Conservation (phyloP, 257 asterid genomes). For the Primulina eburnea region DNA sequence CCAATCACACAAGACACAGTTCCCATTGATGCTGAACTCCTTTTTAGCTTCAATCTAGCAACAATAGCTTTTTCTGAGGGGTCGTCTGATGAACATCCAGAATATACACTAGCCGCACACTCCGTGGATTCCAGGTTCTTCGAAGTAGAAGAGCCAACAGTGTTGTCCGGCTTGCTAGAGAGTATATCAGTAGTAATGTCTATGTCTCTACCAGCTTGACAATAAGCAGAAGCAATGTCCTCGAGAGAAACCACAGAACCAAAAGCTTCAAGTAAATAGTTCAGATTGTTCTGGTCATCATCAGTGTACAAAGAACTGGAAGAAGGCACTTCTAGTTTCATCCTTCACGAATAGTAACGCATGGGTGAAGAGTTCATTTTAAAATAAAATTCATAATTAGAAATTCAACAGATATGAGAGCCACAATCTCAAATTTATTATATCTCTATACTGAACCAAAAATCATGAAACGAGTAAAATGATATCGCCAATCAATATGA, state of each 20-base stretch:
- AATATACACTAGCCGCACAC: conserved; percentile 23
- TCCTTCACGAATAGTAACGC: conserved; percentile 35
- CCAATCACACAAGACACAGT: conserved; percentile 66
- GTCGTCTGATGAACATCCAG: conserved; percentile 29
- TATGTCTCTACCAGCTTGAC: conserved; percentile 47
- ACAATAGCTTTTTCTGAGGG: conserved; percentile 24
- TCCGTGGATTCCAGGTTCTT: conserved; percentile 29
- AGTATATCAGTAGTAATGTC: conserved; percentile 44
- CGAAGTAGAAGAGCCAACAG: conserved; percentile 23
- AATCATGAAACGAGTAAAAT: not conserved
- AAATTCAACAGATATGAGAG: conserved; percentile 10
- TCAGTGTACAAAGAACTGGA: conserved; percentile 35
- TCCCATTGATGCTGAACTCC: conserved; percentile 58
- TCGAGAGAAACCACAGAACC: conserved; percentile 64
- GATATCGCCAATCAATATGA: no score
- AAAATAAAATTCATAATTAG: conserved; percentile 5
- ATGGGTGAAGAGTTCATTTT: not conserved
- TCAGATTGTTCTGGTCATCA: conserved; percentile 51
- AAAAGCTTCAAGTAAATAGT: conserved; percentile 57
- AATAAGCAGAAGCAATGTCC: conserved; percentile 76
- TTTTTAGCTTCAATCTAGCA: conserved; percentile 40
- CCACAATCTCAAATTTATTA: not conserved
- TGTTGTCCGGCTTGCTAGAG: conserved; percentile 30
- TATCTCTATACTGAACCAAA: conserved; percentile 4
- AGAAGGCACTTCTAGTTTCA: conserved; percentile 48